Evolutionary conservation across 2,329 filamentous ascomycete species (phyloP), one percentile per base, ranked within the genome.

Genomic region (Tolypocladium inflatum): DNA sequence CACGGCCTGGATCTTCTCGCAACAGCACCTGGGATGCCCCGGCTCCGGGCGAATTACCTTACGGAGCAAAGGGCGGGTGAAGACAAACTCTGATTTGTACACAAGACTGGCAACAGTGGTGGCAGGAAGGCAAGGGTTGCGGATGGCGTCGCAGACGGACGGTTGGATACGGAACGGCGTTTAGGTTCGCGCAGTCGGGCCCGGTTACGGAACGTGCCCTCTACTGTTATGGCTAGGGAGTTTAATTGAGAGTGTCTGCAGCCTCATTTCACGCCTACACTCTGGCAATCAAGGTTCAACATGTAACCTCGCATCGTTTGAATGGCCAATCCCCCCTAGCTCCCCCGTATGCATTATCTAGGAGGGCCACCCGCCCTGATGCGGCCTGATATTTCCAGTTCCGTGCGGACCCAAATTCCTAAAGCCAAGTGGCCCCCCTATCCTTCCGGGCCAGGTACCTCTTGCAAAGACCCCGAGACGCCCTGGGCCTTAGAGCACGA

Each of bases 401-500:
- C 43, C 48, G 26, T 6, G 19, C 30, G 17, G 21, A n/a, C 19
- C 19, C 48, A 17, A n/a, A 21, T 13, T 17, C 30, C 19, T 35
- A 35, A 51, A 51, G 48, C 48, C 48, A 56, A 37, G 37, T 48
- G 2, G 19, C 35, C 37, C 30, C 23, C 21, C n/a, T 50, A 56
- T 51, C 43, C 55, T 50, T 56, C 35, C 30, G 8, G 10, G 10
- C 19, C 48, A 35, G 10, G 9, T 13, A 19, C 10, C 30, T 33
- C 30, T 6, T 3, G 55, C 43, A 23, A n/a, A 54, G 33, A 37
- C 26, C 30, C 33, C 35, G 15, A 26, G 21, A 35, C 23, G 35
- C 15, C 11, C 9, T 23, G 55, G 11, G 6, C 7, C 23, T 48
- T 67, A 76, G 57, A 74, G 60, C 52, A 70, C 58, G 43, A 72